phyloP scores from a whole-genome alignment of 1,139 yeast genomes.

The Lodderomyces parapsilosis region DNA sequence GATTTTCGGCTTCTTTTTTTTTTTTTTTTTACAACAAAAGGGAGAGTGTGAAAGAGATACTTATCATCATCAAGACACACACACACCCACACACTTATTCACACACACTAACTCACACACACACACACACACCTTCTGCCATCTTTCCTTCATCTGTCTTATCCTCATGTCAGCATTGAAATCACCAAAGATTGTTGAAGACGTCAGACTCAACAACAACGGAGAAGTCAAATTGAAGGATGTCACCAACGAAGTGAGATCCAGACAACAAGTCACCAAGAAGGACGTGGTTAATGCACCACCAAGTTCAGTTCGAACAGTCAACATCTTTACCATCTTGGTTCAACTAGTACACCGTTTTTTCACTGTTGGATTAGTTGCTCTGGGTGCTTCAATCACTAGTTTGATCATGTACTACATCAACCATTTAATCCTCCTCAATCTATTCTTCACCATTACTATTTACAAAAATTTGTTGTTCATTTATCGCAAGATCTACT shows the following conservation, averaged over 20 bases:
- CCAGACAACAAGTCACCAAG: slow-evolving; percentile 4
- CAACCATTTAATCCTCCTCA: slow-evolving; percentile 41
- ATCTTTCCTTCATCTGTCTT: too few relatives aligned
- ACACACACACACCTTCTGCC: too few relatives aligned
- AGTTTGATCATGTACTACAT: slow-evolving; percentile 18
- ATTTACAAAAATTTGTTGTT: slow-evolving; percentile 52
- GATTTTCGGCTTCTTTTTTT: background rate
- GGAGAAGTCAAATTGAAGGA: slow-evolving; percentile 11
- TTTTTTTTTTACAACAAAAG: slow-evolving; percentile 5
- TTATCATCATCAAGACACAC: background rate
- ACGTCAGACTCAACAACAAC: slow-evolving; percentile 12
- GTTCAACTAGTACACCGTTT: slow-evolving; percentile 12
- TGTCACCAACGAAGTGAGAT: slow-evolving; percentile 9
- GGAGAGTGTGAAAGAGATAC: background rate
- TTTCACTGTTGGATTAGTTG: slow-evolving; percentile 6
- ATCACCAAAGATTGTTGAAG: slow-evolving; percentile 13
- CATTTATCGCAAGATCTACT: slow-evolving; percentile 52
- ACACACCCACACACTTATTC: too few relatives aligned
- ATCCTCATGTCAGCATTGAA: slow-evolving; percentile 6
- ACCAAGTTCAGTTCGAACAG: slow-evolving; percentile 12
- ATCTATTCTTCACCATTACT: slow-evolving; percentile 56
- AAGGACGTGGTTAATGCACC: slow-evolving; percentile 8
- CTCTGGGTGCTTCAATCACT: slow-evolving; percentile 6
- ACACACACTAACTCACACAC: too few relatives aligned
- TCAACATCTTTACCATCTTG: slow-evolving; percentile 10